Evolutionary conservation across 371 early-diverging fungal species (phyloP).

Genomic region (Parasitella parasitica): DNA sequence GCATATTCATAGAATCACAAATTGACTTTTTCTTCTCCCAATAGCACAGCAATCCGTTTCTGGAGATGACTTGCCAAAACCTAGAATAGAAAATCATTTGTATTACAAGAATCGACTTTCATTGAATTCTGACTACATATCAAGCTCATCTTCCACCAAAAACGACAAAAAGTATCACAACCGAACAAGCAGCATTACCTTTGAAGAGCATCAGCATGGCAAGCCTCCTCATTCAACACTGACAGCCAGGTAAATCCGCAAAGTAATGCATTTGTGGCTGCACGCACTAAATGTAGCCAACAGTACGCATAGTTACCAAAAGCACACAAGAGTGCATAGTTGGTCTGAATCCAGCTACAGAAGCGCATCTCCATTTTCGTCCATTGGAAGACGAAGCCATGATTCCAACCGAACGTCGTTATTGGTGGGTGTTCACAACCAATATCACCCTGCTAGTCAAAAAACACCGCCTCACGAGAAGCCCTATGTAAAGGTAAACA

Average conservation of each 20-base stretch:
- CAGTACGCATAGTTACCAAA: not conserved
- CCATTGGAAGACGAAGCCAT: not conserved
- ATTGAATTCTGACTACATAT: not conserved
- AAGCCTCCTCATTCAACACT: not conserved
- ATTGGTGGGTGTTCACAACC: slow-evolving; percentile 9
- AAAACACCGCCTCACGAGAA: slow-evolving; percentile 25
- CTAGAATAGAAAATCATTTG: not conserved
- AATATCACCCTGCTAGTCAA: slow-evolving; percentile 5
- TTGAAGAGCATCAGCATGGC: slow-evolving; percentile 9
- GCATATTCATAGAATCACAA: not conserved
- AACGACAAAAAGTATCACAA: not conserved
- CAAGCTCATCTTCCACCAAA: not conserved
- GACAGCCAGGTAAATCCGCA: not conserved
- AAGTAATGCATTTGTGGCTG: too few species aligned
- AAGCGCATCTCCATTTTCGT: not conserved
- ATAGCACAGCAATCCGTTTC: not conserved
- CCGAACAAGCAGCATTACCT: slow-evolving; percentile 6
- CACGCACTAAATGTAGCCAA: too few species aligned
- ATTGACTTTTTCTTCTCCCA: not conserved
- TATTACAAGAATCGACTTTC: not conserved
- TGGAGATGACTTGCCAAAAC: not conserved
- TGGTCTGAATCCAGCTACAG: slow-evolving; percentile 14
- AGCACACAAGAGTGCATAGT: slow-evolving; percentile 13
- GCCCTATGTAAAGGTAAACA: slow-evolving; percentile 43
- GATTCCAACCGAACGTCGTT: slow-evolving; percentile 4